Conservation (phyloP, 2,329 filamentous ascomycete genomes). For the Ophiocordyceps camponoti-rufipedis region DNA sequence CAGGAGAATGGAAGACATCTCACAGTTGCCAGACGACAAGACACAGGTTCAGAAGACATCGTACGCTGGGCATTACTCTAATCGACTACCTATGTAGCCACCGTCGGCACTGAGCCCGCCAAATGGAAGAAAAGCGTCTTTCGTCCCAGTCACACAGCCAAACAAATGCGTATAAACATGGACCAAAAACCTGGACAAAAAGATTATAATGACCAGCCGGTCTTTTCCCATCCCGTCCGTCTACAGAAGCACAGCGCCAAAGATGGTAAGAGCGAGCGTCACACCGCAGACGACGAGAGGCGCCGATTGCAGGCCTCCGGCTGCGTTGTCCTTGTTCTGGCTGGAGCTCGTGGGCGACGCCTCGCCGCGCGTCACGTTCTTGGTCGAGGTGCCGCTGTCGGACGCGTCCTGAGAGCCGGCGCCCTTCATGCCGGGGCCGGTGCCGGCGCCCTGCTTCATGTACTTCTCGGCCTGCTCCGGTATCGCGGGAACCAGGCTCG, state of each 20-base stretch:
- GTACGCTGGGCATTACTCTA: not conserved
- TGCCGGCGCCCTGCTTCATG: not conserved
- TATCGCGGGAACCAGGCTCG: not conserved
- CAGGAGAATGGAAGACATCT: too few relatives aligned
- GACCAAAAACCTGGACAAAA: constrained; percentile 7
- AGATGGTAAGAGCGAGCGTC: constrained; percentile 17
- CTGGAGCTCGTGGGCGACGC: constrained; percentile 10
- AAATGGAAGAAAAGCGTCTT: not conserved
- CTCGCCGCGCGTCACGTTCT: constrained; percentile 10
- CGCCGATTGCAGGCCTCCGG: constrained; percentile 10
- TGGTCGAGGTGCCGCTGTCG: not conserved
- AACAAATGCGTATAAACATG: constrained; percentile 5
- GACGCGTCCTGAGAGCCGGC: not conserved
- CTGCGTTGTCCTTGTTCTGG: constrained; percentile 12
- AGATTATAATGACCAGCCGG: constrained; percentile 9
- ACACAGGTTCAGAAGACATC: not conserved
- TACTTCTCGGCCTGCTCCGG: not conserved
- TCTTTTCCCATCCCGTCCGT: not conserved
- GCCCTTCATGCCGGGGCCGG: not conserved
- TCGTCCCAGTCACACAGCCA: not conserved
- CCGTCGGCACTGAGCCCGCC: not conserved
- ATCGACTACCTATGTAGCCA: not conserved
- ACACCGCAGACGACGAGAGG: constrained; percentile 18
- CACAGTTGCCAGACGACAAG: too few relatives aligned
- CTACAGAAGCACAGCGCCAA: constrained; percentile 21